These are phyloP conservation scores for Podospora fimiseda DNA, from an alignment of 495 filamentous ascomycete species.

Conservation along the genomic window DNA sequence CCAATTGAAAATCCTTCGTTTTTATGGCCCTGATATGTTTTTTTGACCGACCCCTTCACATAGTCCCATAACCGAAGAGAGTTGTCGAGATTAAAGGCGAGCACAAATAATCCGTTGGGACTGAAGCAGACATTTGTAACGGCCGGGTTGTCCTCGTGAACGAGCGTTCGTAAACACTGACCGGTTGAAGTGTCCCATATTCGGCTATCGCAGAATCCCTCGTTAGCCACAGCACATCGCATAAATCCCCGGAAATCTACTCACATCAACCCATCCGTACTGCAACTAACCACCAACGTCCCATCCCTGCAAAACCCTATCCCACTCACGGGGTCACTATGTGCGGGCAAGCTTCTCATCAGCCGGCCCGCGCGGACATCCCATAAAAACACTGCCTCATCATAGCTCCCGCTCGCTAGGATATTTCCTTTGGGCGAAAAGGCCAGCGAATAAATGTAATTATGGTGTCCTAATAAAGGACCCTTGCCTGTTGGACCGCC, in stretches of 20 bases:
- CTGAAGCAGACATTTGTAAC: slow-evolving; percentile 87
- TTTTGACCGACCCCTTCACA: slow-evolving; percentile 74
- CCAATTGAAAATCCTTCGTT: slow-evolving; percentile 78
- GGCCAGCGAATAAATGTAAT: slow-evolving; percentile 87
- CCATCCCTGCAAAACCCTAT: slow-evolving; percentile 91
- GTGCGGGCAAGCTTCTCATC: slow-evolving; percentile 87
- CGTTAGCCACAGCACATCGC: slow-evolving; percentile 10
- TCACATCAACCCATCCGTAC: slow-evolving; percentile 80
- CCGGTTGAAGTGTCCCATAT: slow-evolving; percentile 96
- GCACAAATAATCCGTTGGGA: slow-evolving; percentile 85
- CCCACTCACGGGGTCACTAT: slow-evolving; percentile 88
- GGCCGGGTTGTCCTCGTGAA: slow-evolving; percentile 92
- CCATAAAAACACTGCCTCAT: slow-evolving; percentile 96
- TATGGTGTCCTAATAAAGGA: slow-evolving; percentile 81
- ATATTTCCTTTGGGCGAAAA: slow-evolving; percentile 97
- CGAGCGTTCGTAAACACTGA: slow-evolving; percentile 87
- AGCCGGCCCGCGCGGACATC: slow-evolving; percentile 76
- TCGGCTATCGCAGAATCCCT: slow-evolving; percentile 39
- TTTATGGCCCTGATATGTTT: slow-evolving; percentile 92
- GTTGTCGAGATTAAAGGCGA: slow-evolving; percentile 86
- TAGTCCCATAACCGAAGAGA: slow-evolving; percentile 94
- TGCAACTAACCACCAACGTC: slow-evolving; percentile 83
- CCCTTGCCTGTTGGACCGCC: slow-evolving; percentile 30
- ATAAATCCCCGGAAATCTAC: slow-evolving; percentile 16
- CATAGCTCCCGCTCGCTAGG: slow-evolving; percentile 87